A percentile compares a stretch with the other conserved stretches of the same genome.
These are phyloP conservation scores for Colletotrichum lindemuthianum DNA, from an alignment of 2,329 filamentous ascomycete species.

Conservation along the genomic window DNA sequence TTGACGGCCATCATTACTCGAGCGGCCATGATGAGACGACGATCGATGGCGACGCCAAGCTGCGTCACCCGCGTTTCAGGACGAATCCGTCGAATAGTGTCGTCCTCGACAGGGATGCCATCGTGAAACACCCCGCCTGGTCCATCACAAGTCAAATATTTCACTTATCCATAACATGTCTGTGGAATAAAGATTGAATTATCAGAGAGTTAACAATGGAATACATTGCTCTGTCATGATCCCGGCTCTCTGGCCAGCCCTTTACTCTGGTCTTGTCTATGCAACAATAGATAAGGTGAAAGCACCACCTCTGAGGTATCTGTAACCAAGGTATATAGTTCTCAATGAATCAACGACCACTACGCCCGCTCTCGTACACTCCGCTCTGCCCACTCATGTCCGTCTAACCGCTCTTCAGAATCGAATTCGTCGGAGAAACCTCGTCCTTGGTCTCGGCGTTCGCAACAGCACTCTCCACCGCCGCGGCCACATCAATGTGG, in stretches of 20 bases:
- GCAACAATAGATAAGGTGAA: constrained; percentile 18
- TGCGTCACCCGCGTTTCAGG: constrained; percentile 32
- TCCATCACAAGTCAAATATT: neutral
- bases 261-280: neutral
- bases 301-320: constrained; percentile 20
- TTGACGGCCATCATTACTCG: neutral
- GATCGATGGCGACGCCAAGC: constrained; percentile 16
- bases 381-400: neutral
- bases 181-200: neutral
- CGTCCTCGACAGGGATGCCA: constrained; percentile 4
- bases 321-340: constrained; percentile 1
- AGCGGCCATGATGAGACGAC: neutral
- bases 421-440: constrained; percentile 24
- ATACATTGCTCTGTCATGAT: too few relatives aligned
- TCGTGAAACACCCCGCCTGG: constrained; percentile 7
- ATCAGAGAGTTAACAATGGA: too few relatives aligned
- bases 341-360: neutral
- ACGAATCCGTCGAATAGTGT: neutral
- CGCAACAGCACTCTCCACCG: constrained; percentile 55
- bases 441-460: constrained; percentile 42
- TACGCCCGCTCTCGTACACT: constrained; percentile 1
- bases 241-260: too few relatives aligned
- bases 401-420: constrained; percentile 32
- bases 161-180: neutral
- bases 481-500: constrained; percentile 61